A percentile compares a stretch with the other conserved stretches of the same genome.
Conservation (phyloP, 2,329 filamentous ascomycete species). For the Aschersonia sp. region DNA sequence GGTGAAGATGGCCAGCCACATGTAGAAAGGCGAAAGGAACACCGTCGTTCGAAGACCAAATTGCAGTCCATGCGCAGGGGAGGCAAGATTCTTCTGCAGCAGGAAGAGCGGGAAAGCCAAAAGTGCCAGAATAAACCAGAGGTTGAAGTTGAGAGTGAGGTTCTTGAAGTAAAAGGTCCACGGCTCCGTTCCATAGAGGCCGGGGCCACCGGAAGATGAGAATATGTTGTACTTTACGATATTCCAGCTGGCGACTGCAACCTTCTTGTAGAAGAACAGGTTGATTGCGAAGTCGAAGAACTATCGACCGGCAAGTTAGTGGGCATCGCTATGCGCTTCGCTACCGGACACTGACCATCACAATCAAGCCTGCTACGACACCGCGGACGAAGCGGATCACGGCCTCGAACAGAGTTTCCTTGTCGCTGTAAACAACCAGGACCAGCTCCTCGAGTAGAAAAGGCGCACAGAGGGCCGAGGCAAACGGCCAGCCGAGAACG, state of each 20-base stretch:
- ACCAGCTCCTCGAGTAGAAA: constrained; percentile 68
- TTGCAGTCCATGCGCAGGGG: constrained; percentile 47
- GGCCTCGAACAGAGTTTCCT: constrained; percentile 43
- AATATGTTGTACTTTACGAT: constrained; percentile 96
- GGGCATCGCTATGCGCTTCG: background rate
- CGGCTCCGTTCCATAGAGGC: constrained; percentile 89
- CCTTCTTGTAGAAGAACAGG: constrained; percentile 69
- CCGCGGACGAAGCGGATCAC: constrained; percentile 53
- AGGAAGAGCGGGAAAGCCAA: constrained; percentile 60
- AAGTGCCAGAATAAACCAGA: constrained; percentile 78
- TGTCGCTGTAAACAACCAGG: constrained; percentile 35
- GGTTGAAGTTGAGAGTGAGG: constrained; percentile 81
- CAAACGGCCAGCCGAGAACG: constrained; percentile 88
- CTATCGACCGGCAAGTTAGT: constrained; percentile 24
- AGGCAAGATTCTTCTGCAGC: constrained; percentile 52
- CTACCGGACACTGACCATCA: constrained; percentile 42
- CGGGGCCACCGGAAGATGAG: constrained; percentile 63
- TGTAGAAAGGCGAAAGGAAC: constrained; percentile 75
- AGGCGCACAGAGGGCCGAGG: constrained; percentile 64
- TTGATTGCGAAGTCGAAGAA: constrained; percentile 57
- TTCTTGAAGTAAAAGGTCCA: constrained; percentile 97
- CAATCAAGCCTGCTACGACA: constrained; percentile 44
- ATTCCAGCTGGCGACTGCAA: constrained; percentile 70
- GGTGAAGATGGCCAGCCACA: constrained; percentile 88
- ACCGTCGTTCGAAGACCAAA: constrained; percentile 62